Evolutionary conservation across 305 asterid genomes (phyloP).

Genomic region (Vinca major): DNA sequence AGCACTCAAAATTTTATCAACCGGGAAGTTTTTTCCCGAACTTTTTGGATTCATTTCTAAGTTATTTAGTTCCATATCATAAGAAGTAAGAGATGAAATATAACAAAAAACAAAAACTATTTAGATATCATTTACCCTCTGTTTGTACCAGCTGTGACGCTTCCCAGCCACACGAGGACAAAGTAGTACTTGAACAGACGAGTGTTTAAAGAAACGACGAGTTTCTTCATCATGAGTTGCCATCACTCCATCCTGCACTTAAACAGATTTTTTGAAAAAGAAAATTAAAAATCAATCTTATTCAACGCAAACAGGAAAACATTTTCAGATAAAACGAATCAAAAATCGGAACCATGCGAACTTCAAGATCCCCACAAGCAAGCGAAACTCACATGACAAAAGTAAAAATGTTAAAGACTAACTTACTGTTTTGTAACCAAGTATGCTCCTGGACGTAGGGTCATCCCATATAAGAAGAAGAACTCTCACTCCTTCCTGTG

Average conservation of each 20-base stretch:
- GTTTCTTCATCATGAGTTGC: slow-evolving; percentile 98
- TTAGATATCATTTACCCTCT: slow-evolving; percentile 51
- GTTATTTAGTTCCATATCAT: neutral
- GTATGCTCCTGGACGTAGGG: slow-evolving; percentile 88
- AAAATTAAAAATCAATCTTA: neutral
- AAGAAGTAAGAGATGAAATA: slow-evolving; percentile 1
- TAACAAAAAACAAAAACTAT: slow-evolving; percentile 6
- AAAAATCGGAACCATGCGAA: neutral
- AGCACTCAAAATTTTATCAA: neutral
- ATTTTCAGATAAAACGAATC: neutral
- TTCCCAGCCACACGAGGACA: slow-evolving; percentile 96
- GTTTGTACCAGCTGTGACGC: slow-evolving; percentile 89
- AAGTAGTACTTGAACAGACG: slow-evolving; percentile 95
- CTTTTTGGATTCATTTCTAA: neutral
- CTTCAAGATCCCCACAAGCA: neutral
- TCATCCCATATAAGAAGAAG: slow-evolving; percentile 96
- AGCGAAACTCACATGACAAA: neutral
- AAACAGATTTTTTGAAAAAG: neutral
- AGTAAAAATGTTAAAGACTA: neutral
- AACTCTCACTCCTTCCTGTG: slow-evolving; percentile 98
- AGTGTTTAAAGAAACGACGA: slow-evolving; percentile 80
- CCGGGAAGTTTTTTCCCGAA: neutral
- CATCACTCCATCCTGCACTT: slow-evolving; percentile 91
- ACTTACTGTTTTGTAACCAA: slow-evolving; percentile 87
- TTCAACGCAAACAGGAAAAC: slow-evolving; percentile 3